phyloP scores from a whole-genome alignment of 2,329 filamentous ascomycete species.

The Sarocladium kiliense region DNA sequence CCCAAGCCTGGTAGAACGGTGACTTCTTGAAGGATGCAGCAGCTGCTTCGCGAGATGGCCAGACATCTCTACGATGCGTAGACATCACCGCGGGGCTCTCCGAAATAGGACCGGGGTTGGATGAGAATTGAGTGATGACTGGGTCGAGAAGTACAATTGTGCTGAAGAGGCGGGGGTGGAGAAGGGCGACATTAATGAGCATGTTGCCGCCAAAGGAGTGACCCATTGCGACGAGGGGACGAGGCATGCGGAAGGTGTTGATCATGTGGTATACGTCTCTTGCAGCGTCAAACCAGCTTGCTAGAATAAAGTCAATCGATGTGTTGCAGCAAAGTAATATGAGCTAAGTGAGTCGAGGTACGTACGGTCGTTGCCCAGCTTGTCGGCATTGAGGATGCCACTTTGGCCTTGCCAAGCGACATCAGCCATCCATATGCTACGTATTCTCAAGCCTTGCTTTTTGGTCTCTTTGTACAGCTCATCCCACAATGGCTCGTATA shows the following conservation, averaged over 20 bases:
- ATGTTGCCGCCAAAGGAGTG: slow-evolving; percentile 84
- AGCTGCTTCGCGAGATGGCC: slow-evolving; percentile 72
- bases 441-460: slow-evolving; percentile 60
- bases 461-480: slow-evolving; percentile 61
- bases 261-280: slow-evolving; percentile 81
- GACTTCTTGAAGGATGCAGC: slow-evolving; percentile 58
- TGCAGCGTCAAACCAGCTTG: slow-evolving; percentile 79
- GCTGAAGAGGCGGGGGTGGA: slow-evolving; percentile 76
- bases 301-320: slow-evolving; percentile 41
- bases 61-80: slow-evolving; percentile 68
- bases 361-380: slow-evolving; percentile 79
- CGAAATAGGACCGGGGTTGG: slow-evolving; percentile 27
- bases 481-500: slow-evolving; percentile 91
- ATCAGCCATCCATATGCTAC: slow-evolving; percentile 86
- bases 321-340: too few relatives aligned
- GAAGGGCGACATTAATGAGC: slow-evolving; percentile 64
- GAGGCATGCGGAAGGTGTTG: slow-evolving; percentile 76
- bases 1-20: slow-evolving; percentile 75
- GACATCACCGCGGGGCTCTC: slow-evolving; percentile 53
- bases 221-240: slow-evolving; percentile 77
- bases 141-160: slow-evolving; percentile 79
- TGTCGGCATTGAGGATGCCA: slow-evolving; percentile 68
- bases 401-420: slow-evolving; percentile 80
- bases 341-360: slow-evolving; percentile 11
- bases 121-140: slow-evolving; percentile 55